phyloP scores from a whole-genome alignment of 225 moss, liverwort and hornwort species.

The Bryum argenteum region DNA sequence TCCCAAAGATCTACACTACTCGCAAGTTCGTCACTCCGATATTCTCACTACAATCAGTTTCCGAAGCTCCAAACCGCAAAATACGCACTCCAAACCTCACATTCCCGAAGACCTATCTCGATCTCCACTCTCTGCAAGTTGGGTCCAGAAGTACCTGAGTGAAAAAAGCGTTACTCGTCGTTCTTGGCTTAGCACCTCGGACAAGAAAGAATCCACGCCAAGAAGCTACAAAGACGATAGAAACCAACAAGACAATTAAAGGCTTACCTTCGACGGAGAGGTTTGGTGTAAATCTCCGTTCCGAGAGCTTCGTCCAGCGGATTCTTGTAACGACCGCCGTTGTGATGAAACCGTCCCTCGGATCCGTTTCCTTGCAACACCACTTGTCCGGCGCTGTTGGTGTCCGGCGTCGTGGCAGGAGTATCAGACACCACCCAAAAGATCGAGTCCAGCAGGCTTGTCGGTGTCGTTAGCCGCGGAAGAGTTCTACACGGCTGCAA shows the following conservation, averaged over 20 bases:
- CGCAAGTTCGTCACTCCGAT: no score
- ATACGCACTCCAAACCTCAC: neutral
- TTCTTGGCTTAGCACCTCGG: neutral
- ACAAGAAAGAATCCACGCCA: neutral
- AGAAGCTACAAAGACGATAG: neutral
- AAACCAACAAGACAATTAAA: no score
- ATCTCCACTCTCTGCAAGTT: no score
- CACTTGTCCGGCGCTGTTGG: slow-evolving; percentile 39
- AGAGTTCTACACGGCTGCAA: slow-evolving; percentile 59
- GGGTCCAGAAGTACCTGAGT: slow-evolving; percentile 14
- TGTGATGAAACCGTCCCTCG: slow-evolving; percentile 23
- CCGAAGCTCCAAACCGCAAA: neutral
- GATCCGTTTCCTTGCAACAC: slow-evolving; percentile 34
- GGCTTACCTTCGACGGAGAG: slow-evolving; percentile 49
- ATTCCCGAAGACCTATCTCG: neutral
- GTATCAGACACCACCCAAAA: slow-evolving; percentile 50
- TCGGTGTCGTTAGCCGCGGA: slow-evolving; percentile 43
- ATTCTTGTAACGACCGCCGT: slow-evolving; percentile 23
- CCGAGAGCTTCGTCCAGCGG: slow-evolving; percentile 39
- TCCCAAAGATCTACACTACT: no score
- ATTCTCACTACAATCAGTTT: no score
- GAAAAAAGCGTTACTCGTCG: neutral
- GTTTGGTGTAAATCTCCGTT: slow-evolving; percentile 54
- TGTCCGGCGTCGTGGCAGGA: slow-evolving; percentile 51
- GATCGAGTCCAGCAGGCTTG: slow-evolving; percentile 52